A percentile compares a stretch with the other conserved stretches of the same genome.
Conservation (phyloP, 1,139 yeast species). For the Candida glucosophila region DNA sequence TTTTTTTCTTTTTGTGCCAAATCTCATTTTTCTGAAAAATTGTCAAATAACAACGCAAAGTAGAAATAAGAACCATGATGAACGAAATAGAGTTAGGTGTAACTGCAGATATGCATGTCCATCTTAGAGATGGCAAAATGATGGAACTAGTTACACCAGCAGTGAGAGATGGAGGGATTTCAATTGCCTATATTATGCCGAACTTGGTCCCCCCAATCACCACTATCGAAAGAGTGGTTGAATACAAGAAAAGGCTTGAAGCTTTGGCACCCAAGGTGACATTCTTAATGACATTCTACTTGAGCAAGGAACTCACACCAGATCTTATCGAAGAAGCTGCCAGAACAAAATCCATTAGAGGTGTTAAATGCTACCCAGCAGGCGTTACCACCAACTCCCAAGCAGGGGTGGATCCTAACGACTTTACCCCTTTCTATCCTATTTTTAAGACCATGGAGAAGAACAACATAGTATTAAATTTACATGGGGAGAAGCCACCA, state of each 20-base stretch:
- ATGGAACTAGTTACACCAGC: constrained; percentile 89
- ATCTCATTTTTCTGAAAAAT: no score
- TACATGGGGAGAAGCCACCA: constrained; percentile 94
- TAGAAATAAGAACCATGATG: no score
- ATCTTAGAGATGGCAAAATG: constrained; percentile 91
- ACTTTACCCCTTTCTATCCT: constrained; percentile 81
- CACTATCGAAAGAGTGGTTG: constrained; percentile 62
- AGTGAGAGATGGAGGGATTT: constrained; percentile 80
- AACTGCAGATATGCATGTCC: constrained; percentile 96
- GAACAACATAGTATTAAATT: constrained; percentile 65
- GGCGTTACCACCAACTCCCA: constrained; percentile 95
- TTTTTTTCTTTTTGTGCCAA: no score
- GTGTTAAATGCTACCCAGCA: constrained; percentile 94
- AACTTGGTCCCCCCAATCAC: constrained; percentile 89
- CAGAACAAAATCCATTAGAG: constrained; percentile 59
- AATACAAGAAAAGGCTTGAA: constrained; percentile 59
- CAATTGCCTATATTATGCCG: constrained; percentile 94
- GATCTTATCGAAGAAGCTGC: constrained; percentile 78
- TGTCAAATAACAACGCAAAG: no score
- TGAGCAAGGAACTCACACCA: constrained; percentile 73
- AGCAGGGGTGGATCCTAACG: constrained; percentile 92
- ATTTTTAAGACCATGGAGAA: constrained; percentile 82
- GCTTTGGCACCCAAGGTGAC: constrained; percentile 75
- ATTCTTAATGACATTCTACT: constrained; percentile 83
- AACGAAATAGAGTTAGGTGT: constrained; percentile 55